Conservation (phyloP, 2,329 filamentous ascomycete species). For the Xylaria sp. region DNA sequence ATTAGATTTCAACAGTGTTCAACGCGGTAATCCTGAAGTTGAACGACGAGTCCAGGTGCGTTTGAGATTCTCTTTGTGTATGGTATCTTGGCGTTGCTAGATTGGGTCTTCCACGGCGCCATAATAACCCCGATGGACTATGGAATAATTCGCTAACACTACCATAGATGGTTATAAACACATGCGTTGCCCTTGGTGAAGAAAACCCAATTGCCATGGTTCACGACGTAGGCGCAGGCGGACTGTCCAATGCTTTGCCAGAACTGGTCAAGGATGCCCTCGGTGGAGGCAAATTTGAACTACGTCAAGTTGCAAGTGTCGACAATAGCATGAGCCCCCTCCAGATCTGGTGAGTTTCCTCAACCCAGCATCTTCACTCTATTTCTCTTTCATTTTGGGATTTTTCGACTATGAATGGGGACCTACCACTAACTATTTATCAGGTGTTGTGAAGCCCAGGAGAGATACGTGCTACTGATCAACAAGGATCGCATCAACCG, state of each 20-base stretch:
- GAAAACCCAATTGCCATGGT: conserved; percentile 95
- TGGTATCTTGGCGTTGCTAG: neutral
- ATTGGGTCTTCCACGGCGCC: neutral
- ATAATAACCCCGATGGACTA: neutral
- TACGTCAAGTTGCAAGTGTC: conserved; percentile 91
- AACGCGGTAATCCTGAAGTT: conserved; percentile 96
- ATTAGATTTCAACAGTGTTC: conserved; percentile 95
- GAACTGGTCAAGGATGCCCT: conserved; percentile 82
- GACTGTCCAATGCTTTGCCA: conserved; percentile 78
- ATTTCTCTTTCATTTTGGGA: neutral
- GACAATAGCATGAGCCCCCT: conserved; percentile 94
- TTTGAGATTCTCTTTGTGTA: neutral
- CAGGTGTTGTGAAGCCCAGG: conserved; percentile 86
- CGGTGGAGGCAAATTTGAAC: conserved; percentile 88
- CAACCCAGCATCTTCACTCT: neutral
- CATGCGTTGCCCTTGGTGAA: conserved; percentile 83
- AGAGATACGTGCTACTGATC: conserved; percentile 92
- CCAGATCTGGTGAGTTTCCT: conserved; percentile 76
- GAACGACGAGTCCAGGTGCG: conserved; percentile 83
- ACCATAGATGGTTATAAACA: conserved; percentile 86
- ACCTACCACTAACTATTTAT: conserved; percentile 12
- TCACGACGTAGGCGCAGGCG: conserved; percentile 95
- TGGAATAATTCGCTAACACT: conserved; percentile 8
- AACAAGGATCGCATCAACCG: conserved; percentile 81
- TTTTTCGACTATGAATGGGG: neutral